These are phyloP conservation scores for Wickerhamia fluorescens DNA, from an alignment of 805 yeast species.

Conservation along the genomic window DNA sequence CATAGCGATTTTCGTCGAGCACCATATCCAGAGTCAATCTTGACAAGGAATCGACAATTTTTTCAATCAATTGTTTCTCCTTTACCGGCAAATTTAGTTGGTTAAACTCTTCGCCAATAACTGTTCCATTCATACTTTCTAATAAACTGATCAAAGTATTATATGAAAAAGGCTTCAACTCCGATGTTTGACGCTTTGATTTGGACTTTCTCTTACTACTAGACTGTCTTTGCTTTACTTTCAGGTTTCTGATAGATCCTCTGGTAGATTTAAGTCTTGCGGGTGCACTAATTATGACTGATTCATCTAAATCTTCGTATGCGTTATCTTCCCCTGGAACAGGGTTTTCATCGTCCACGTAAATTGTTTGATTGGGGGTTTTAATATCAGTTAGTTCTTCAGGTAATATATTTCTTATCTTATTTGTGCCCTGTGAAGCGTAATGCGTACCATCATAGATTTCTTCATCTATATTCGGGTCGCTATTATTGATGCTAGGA, in stretches of 20 bases:
- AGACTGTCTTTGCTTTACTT: constrained; percentile 11
- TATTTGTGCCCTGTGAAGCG: too few relatives aligned
- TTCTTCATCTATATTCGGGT: too few relatives aligned
- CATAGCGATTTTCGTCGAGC: constrained; percentile 70
- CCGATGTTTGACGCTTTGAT: constrained; percentile 4
- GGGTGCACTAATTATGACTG: constrained; percentile 24
- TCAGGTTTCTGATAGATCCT: constrained; percentile 19
- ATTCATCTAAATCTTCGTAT: constrained; percentile 31
- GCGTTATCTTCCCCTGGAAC: constrained; percentile 15
- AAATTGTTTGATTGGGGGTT: not conserved
- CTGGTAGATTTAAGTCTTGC: constrained; percentile 28
- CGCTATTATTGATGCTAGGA: too few relatives aligned
- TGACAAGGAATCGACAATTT: constrained; percentile 78
- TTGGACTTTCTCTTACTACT: constrained; percentile 13
- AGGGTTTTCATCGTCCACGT: constrained; percentile 1
- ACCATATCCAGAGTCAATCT: constrained; percentile 88
- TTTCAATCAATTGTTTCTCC: constrained; percentile 75
- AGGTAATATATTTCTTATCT: too few relatives aligned
- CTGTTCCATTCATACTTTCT: constrained; percentile 54
- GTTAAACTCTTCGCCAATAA: constrained; percentile 65
- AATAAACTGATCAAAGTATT: constrained; percentile 43
- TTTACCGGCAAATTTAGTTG: constrained; percentile 65
- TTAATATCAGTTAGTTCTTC: not conserved
- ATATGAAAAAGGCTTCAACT: constrained; percentile 33
- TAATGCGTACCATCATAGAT: too few relatives aligned